Evolutionary conservation across 306 rosid genomes (phyloP), one percentile per base, ranked within the genome.

Genomic region (Prunus mira): DNA sequence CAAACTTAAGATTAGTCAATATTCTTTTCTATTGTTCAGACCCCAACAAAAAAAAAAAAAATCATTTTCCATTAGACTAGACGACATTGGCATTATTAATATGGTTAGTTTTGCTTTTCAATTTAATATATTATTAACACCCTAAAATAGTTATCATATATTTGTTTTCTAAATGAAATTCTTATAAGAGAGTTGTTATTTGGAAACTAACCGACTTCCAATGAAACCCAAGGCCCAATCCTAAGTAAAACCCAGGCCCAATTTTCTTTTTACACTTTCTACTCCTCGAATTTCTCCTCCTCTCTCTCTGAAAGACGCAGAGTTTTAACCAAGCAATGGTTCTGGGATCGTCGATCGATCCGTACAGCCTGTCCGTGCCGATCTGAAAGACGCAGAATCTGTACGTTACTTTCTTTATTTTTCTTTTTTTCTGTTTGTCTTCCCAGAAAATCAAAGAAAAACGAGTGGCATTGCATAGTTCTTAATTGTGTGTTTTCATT

Each of bases 341-440:
- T 28, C 27, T 92, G 97, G 96, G 97, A 92, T 60, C 60, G 88
- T 88, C n/a, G 92, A 92, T 27, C 92, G 93, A 78, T 90, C 96
- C 73, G 87, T 92, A 19, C 89, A 90, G 78, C 22, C 90, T 78
- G 88, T 90, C 85, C 96, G 97, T 28, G 91, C 92, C 70, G 90
- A 88, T 84, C 97, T 5, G 41, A 1, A 34, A 1, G 41, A 34
- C 41, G 41, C 96, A 45, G 80, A 70, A 70, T 85, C 97, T 63
- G 96, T 91, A 78, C 54, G 85, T 62, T 27, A 15, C 24, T 43
- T 13, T 28, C 4, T 19, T 56, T 54, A 11, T 38, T 27, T 18
- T 68, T 47, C 1, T 15, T 38, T 11, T 47, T 20, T 69, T 61
- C 72, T 71, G 68, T 55, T 80, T 77, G 67, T 63, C 34, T 78